Conservation (phyloP, 352 stramenopile genomes). For the Phytophthora pinifolia region DNA sequence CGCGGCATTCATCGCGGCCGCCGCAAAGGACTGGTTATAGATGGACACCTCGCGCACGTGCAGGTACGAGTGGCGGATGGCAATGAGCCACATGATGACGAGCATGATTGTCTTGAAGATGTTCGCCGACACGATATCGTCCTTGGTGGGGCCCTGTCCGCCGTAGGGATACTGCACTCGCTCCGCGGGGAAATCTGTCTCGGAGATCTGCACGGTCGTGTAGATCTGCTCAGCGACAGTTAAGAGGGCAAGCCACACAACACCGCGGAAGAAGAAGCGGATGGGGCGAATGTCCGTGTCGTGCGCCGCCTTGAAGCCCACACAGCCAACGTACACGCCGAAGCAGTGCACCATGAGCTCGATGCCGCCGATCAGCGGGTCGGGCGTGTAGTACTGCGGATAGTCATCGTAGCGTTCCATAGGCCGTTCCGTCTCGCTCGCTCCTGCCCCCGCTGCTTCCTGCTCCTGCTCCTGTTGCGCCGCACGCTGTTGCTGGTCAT, state of each 20-base stretch:
- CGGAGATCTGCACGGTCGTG: constrained; percentile 77
- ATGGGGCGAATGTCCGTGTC: constrained; percentile 87
- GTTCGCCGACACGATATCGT: constrained; percentile 86
- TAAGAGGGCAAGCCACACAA: constrained; percentile 78
- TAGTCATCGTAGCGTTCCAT: constrained; percentile 75
- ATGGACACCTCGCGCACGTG: constrained; percentile 73
- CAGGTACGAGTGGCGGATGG: constrained; percentile 76
- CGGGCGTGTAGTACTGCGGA: constrained; percentile 78
- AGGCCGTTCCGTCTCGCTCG: constrained; percentile 32
- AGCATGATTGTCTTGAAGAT: constrained; percentile 87
- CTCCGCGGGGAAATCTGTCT: constrained; percentile 74
- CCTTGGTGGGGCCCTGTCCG: constrained; percentile 70
- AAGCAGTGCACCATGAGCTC: constrained; percentile 82
- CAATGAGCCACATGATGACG: constrained; percentile 81
- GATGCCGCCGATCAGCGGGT: constrained; percentile 62
- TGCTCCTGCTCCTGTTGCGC: constrained; percentile 34
- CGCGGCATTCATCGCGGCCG: constrained; percentile 81
- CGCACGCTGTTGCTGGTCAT: constrained; percentile 70
- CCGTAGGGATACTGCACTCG: constrained; percentile 73
- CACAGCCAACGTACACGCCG: constrained; percentile 83
- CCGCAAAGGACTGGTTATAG: constrained; percentile 84
- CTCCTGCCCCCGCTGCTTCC: constrained; percentile 19
- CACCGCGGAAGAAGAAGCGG: constrained; percentile 78
- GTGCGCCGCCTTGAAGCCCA: constrained; percentile 86
- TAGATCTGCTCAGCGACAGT: constrained; percentile 82